These are phyloP conservation scores for Rozella allomycis DNA, from an alignment of 371 early-diverging fungal species.

Conservation along the genomic window DNA sequence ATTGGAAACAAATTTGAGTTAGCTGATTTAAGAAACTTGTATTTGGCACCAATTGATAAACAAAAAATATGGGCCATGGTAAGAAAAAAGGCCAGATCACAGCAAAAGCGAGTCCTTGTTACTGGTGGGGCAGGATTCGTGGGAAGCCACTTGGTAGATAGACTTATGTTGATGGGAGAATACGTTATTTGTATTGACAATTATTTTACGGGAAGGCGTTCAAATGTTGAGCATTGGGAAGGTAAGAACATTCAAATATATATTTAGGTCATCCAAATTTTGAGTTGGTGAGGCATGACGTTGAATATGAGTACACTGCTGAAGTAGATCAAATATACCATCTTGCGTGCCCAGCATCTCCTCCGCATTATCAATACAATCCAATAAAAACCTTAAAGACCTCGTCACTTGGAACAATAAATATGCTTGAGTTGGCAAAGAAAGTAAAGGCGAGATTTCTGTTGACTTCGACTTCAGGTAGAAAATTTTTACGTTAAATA, in stretches of 20 bases:
- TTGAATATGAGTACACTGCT: constrained; percentile 34
- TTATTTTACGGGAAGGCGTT: constrained; percentile 47
- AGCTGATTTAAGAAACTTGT: no score
- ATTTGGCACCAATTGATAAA: no score
- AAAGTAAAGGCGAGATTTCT: constrained; percentile 56
- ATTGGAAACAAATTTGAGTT: no score
- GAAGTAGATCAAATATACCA: constrained; percentile 70
- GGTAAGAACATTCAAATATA: constrained; percentile 53
- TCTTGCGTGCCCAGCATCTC: constrained; percentile 68
- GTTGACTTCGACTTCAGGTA: constrained; percentile 61
- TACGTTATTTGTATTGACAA: constrained; percentile 65
- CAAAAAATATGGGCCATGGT: no score
- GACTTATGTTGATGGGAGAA: constrained; percentile 68
- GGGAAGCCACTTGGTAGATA: constrained; percentile 61
- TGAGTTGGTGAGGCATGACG: constrained; percentile 63
- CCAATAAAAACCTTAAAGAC: constrained; percentile 74
- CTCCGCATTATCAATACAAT: constrained; percentile 71
- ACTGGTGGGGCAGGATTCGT: constrained; percentile 83
- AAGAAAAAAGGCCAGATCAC: no score
- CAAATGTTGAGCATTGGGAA: constrained; percentile 25
- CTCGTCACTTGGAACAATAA: constrained; percentile 63
- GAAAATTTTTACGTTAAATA: constrained; percentile 1
- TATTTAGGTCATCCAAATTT: constrained; percentile 71
- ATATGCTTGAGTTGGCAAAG: constrained; percentile 72
- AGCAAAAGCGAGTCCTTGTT: constrained; percentile 53